Conservation (phyloP, 768 basidiomycete species). For the Termitomyces sp. region DNA sequence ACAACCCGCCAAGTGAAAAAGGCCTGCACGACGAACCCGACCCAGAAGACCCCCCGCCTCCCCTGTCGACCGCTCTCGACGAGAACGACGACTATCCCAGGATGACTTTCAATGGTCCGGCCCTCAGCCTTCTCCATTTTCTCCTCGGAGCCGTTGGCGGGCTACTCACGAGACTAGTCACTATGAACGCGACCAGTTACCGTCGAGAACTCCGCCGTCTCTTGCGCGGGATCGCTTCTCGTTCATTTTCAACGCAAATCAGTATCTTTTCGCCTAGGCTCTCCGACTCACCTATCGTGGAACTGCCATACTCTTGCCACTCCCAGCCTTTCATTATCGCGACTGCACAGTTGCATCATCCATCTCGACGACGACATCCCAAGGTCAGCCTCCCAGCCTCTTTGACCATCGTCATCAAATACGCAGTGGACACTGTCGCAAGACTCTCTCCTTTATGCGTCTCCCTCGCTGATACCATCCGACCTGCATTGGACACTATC, state of each 20-base stretch:
- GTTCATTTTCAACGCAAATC: background rate
- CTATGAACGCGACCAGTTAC: background rate
- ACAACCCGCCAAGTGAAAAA: background rate
- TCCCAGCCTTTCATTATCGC: background rate
- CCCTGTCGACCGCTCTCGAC: background rate
- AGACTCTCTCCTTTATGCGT: background rate
- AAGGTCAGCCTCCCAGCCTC: background rate
- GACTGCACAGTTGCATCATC: background rate
- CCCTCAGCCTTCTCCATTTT: background rate
- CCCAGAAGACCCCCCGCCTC: background rate
- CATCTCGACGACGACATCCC: background rate
- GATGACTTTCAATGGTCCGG: background rate
- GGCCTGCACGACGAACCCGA: background rate
- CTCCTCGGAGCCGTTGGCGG: background rate
- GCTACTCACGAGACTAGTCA: background rate
- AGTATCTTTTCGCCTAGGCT: background rate
- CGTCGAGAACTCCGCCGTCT: background rate
- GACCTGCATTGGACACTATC: background rate
- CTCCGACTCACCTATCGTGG: background rate
- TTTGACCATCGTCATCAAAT: background rate
- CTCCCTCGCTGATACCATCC: background rate
- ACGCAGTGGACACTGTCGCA: background rate
- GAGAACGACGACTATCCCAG: background rate
- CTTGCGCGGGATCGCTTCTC: background rate
- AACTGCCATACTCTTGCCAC: background rate